Evolutionary conservation across 2,329 filamentous ascomycete genomes (phyloP).

Genomic region (Metarhizium anisopliae): DNA sequence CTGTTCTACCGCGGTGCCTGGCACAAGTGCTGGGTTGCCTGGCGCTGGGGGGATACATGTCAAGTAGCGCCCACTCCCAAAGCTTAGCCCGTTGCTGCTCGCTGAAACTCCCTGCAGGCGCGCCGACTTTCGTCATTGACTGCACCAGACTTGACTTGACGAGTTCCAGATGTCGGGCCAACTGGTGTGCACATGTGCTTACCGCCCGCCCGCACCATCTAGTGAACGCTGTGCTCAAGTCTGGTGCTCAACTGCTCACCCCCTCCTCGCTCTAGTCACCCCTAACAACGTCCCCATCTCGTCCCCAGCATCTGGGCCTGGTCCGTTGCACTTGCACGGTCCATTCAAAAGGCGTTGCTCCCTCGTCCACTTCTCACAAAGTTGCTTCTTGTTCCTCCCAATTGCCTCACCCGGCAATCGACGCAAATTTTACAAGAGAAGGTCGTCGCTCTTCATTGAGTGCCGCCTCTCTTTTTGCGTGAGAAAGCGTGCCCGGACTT

Average conservation of each 20-base stretch:
- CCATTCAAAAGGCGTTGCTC: conserved; percentile 33
- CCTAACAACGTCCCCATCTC: conserved; percentile 22
- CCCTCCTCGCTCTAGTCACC: conserved; percentile 12
- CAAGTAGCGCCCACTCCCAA: too few species aligned
- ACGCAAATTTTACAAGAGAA: conserved; percentile 3
- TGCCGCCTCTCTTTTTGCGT: conserved; percentile 6
- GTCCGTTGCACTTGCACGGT: conserved; percentile 13
- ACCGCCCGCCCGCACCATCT: neutral
- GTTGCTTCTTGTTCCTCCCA: conserved; percentile 19
- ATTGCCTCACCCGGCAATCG: conserved; percentile 15
- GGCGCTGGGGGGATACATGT: too few species aligned
- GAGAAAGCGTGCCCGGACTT: neutral
- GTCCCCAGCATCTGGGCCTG: conserved; percentile 16
- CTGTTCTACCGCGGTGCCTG: neutral
- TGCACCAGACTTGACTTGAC: too few species aligned
- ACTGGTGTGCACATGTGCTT: neutral
- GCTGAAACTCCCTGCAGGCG: too few species aligned
- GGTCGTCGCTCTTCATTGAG: conserved; percentile 10
- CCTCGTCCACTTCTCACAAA: conserved; percentile 20
- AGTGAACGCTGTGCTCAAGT: neutral
- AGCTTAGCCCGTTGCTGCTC: too few species aligned
- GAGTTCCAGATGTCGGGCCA: too few species aligned
- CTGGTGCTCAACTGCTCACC: neutral
- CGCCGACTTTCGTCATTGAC: too few species aligned
- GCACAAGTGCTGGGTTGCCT: neutral